Evolutionary conservation across 2,329 filamentous ascomycete genomes (phyloP).

Genomic region (Cercospora sp.): DNA sequence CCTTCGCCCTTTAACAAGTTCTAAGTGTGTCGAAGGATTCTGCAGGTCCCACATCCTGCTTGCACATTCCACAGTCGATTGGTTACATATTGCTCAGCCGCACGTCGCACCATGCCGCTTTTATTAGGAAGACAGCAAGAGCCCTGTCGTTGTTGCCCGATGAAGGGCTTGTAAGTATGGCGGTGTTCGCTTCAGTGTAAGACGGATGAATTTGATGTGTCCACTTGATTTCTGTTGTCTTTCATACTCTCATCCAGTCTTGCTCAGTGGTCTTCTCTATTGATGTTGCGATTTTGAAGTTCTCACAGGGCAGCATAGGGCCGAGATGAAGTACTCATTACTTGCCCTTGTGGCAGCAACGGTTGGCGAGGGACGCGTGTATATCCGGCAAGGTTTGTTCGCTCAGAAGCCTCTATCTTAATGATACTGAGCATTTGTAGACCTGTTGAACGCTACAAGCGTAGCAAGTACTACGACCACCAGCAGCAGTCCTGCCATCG

Average conservation of each 20-base stretch:
- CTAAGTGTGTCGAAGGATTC: constrained; percentile 1
- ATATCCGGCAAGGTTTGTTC: constrained; percentile 3
- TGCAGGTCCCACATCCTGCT: constrained; percentile 11
- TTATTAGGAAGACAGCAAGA: neutral
- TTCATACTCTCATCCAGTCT: neutral
- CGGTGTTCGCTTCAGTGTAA: constrained; percentile 1
- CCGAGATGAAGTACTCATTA: constrained; percentile 3
- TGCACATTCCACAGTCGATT: neutral
- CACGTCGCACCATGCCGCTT: constrained; percentile 12
- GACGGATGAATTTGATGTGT: neutral
- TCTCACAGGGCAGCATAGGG: neutral
- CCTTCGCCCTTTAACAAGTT: neutral
- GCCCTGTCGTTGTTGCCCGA: neutral
- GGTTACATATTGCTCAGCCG: constrained; percentile 9
- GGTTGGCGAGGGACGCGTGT: constrained; percentile 2
- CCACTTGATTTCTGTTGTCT: neutral
- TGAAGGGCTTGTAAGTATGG: neutral
- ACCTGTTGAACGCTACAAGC: neutral
- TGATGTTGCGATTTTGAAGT: neutral
- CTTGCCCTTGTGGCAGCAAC: constrained; percentile 3
- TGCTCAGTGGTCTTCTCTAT: neutral
- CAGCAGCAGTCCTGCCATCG: neutral
- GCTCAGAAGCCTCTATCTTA: neutral
- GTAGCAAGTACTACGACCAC: neutral
- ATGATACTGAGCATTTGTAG: neutral